A percentile compares a stretch with the other conserved stretches of the same genome.
Evolutionary conservation across 768 basidiomycete genomes (phyloP).

Genomic region (Calocera cornea): DNA sequence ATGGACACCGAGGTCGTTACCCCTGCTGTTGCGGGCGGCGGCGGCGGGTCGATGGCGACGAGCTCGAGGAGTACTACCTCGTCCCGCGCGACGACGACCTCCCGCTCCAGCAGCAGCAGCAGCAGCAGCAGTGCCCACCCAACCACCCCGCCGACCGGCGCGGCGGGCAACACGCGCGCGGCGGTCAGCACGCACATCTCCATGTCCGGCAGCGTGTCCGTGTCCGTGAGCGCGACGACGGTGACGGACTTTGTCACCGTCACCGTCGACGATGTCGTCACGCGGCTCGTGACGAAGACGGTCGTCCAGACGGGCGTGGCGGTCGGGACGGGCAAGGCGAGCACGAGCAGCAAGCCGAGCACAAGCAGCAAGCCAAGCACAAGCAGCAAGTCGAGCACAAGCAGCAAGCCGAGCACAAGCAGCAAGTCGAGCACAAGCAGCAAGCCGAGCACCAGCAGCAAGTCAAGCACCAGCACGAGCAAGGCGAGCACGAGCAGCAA

Average conservation of each 20-base stretch:
- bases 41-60: neutral
- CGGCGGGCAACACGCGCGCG: neutral
- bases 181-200: neutral
- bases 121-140: neutral
- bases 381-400: no score
- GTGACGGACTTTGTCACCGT: slow-evolving; percentile 1
- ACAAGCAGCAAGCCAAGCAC: no score
- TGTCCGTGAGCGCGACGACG: neutral
- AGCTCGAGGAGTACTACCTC: neutral
- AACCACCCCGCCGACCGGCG: neutral
- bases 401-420: no score
- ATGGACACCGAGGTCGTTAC: neutral
- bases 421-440: no score
- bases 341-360: no score
- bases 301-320: neutral
- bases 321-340: neutral
- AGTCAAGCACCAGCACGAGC: no score
- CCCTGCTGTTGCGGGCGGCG: neutral
- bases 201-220: neutral
- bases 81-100: neutral
- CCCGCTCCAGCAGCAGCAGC: neutral
- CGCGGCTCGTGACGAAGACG: neutral
- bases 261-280: neutral
- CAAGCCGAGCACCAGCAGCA: no score
- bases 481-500: no score